Conservation (phyloP, 441 rosid species). For the Syzygium syzygioides region DNA sequence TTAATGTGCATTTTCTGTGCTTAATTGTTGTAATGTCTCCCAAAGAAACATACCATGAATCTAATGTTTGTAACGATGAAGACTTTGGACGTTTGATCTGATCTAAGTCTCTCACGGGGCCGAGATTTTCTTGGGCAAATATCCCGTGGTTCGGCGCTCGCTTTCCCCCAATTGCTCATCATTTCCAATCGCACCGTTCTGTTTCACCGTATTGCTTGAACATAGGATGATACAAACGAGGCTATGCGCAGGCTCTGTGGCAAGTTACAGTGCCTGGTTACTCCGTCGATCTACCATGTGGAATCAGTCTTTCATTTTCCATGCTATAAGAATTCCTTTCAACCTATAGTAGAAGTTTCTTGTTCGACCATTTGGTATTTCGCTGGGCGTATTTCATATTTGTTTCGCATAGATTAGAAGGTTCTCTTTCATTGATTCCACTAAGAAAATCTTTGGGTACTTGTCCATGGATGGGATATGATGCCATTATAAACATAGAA, state of each 20-base stretch:
- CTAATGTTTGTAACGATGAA: neutral
- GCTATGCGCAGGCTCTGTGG: neutral
- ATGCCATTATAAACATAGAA: neutral
- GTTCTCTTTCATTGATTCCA: neutral
- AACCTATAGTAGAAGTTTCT: neutral
- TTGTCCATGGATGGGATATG: neutral
- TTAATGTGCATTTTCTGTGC: neutral
- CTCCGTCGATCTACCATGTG: neutral
- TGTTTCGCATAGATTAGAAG: neutral
- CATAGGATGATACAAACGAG: neutral
- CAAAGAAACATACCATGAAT: neutral
- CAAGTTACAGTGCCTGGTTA: neutral
- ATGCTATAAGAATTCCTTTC: neutral
- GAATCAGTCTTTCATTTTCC: neutral
- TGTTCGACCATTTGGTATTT: neutral
- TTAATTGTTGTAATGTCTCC: neutral
- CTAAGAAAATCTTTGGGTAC: neutral
- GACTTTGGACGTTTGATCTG: neutral
- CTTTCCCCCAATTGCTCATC: neutral
- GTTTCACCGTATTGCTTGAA: neutral
- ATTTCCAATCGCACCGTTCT: neutral
- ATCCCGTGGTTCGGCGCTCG: neutral
- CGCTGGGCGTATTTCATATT: neutral
- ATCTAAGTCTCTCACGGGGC: neutral
- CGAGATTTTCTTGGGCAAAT: neutral